Evolutionary conservation across 352 stramenopile species (phyloP).

Genomic region (Globisporangium orthogonon): DNA sequence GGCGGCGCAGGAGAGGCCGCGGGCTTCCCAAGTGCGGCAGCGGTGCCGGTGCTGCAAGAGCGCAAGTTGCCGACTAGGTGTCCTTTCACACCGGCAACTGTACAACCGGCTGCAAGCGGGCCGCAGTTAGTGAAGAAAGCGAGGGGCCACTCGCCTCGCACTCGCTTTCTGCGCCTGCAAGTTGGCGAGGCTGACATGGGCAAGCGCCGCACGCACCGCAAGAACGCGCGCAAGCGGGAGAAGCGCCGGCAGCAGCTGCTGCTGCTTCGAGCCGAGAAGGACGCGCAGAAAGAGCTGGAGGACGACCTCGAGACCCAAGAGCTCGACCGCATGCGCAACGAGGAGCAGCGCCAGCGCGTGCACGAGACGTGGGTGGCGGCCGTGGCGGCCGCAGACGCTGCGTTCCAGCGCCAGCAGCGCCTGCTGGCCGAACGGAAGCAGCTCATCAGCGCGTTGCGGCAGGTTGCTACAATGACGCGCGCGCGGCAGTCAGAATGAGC

Average conservation of each 20-base stretch:
- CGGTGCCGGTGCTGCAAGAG: too few species aligned
- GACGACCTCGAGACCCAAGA: slow-evolving; percentile 23
- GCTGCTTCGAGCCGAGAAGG: not conserved
- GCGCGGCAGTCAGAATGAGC: not conserved
- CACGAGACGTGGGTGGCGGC: slow-evolving; percentile 49
- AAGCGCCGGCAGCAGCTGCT: slow-evolving; percentile 46
- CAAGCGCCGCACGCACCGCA: slow-evolving; percentile 46
- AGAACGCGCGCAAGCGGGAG: slow-evolving; percentile 76
- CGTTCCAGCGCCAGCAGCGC: slow-evolving; percentile 41
- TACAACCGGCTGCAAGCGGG: too few species aligned
- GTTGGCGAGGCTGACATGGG: slow-evolving; percentile 2
- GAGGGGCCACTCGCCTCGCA: too few species aligned
- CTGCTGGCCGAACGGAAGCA: slow-evolving; percentile 43
- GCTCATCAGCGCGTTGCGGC: slow-evolving; percentile 45
- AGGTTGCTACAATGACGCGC: slow-evolving; percentile 14
- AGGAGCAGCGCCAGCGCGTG: slow-evolving; percentile 48
- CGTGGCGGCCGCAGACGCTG: slow-evolving; percentile 22
- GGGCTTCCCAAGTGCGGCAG: too few species aligned
- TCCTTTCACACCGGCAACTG: too few species aligned
- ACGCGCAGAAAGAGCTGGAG: slow-evolving; percentile 22
- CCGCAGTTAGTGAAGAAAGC: too few species aligned
- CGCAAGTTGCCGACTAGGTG: too few species aligned
- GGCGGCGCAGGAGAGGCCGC: too few species aligned
- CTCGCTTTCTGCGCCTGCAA: too few species aligned
- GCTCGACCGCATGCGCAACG: slow-evolving; percentile 40